These are phyloP conservation scores for Ceratocystis variospora DNA, from an alignment of 2,329 filamentous ascomycete genomes.

Conservation along the genomic window DNA sequence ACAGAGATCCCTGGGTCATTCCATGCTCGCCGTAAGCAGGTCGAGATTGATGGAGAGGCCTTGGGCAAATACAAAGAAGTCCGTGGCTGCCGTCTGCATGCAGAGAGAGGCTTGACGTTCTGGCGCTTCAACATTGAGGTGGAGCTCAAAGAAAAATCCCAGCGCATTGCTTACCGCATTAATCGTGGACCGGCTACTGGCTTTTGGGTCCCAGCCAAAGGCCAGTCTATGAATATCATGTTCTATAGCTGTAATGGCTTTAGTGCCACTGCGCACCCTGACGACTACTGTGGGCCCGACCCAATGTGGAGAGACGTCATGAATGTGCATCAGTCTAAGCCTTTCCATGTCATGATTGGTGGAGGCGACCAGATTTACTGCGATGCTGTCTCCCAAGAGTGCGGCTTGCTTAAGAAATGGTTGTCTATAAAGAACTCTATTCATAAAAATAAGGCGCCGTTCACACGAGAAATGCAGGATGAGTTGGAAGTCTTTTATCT, in stretches of 20 bases:
- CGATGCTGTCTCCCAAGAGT: slow-evolving; percentile 65
- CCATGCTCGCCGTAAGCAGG: slow-evolving; percentile 38
- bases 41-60: slow-evolving; percentile 61
- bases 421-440: slow-evolving; percentile 63
- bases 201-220: slow-evolving; percentile 84
- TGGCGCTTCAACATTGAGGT: slow-evolving; percentile 96
- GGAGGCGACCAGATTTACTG: slow-evolving; percentile 97
- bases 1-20: slow-evolving; percentile 41
- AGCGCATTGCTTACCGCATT: slow-evolving; percentile 87
- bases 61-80: slow-evolving; percentile 71
- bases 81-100: slow-evolving; percentile 65
- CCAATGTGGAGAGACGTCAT: slow-evolving; percentile 94
- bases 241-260: slow-evolving; percentile 98
- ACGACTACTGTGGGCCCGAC: slow-evolving; percentile 80
- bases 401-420: slow-evolving; percentile 70
- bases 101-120: slow-evolving; percentile 79
- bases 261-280: slow-evolving; percentile 60
- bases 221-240: slow-evolving; percentile 94
- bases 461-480: slow-evolving; percentile 68
- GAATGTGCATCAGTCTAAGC: slow-evolving; percentile 76
- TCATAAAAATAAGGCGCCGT: slow-evolving; percentile 65
- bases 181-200: slow-evolving; percentile 77
- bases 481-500: slow-evolving; percentile 84
- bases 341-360: slow-evolving; percentile 97
- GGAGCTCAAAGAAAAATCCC: slow-evolving; percentile 63